Base-by-base conservation (phyloP, 768 basidiomycete genomes). In the Leccinum subgranulosum region DNA sequence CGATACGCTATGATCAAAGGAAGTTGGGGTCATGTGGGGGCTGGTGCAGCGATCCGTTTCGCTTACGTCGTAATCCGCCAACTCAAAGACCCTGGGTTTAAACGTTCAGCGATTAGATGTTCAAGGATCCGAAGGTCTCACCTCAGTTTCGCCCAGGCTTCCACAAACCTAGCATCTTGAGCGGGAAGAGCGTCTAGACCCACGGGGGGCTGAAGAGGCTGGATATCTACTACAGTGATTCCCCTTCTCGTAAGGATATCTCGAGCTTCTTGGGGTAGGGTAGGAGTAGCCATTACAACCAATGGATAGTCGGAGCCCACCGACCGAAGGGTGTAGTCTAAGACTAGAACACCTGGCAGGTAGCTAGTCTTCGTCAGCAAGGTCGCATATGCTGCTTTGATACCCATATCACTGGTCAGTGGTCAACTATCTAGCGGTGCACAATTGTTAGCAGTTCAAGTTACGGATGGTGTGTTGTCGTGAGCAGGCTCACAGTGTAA, bases 241-340 rank as follows among this genome's bases (percentile, higher is more conserved):
- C 79, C 81, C 8, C 78, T 74, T 48, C 76, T 77, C 25, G 64
- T 58, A 31, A 98, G 79, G 45, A 84, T 67, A 31, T 73, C 73
- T 49, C 79, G 78, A 11, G 78, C 81, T 21, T 81, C 76, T 29
- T 76, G 58, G 4, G 84, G 76, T 28, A 94, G 68, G 2, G 76
- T 67, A 5, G 84, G 75, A 1, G 91, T 90, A 36, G 82, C 81
- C 85, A 94, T 89, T 36, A 87, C 88, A 46, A 93, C 77, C 17
- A 94, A 77, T n/a, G 89, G 85, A 71, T 92, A 93, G 58, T 77
- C 76, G 15, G 87, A 85, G 15, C 77, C 71, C 33, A 84, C 82
- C 12, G 76, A 70, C 28, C 77, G 74, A 33, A 88, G 76, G 31
- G 79, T 78, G 21, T 79, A 71, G 53, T 85, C 73, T 7, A 88